These are phyloP conservation scores for Gaultheria prostrata DNA, from an alignment of 148 eudicot genomes.

Conservation along the genomic window DNA sequence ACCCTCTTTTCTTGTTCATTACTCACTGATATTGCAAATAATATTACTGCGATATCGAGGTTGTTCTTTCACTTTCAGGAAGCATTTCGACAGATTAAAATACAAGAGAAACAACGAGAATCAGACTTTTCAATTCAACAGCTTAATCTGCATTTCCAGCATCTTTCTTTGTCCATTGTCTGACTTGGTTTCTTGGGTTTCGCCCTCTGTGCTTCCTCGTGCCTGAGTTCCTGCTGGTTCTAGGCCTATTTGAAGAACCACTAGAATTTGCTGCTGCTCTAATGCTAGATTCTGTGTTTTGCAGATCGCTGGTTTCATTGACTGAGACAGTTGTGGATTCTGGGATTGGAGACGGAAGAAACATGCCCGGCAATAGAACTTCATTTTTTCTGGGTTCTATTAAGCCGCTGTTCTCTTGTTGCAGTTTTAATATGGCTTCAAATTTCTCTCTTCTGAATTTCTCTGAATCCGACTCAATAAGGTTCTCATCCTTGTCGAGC, in stretches of 20 bases:
- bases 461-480: conserved; percentile 63
- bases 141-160: conserved; percentile 16
- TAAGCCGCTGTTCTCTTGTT: conserved; percentile 71
- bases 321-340: conserved; percentile 29
- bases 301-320: conserved; percentile 25
- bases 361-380: conserved; percentile 59
- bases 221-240: conserved; percentile 31
- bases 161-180: conserved; percentile 55
- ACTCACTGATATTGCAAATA: background rate
- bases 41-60: background rate
- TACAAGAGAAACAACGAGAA: background rate
- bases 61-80: background rate
- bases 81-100: background rate
- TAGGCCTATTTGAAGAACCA: conserved; percentile 36
- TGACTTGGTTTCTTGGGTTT: conserved; percentile 37
- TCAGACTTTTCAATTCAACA: background rate
- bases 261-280: conserved; percentile 26
- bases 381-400: conserved; percentile 66
- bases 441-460: conserved; percentile 60
- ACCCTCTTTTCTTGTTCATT: background rate
- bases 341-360: conserved; percentile 37
- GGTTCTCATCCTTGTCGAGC: conserved; percentile 26
- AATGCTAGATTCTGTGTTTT: conserved; percentile 15
- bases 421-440: conserved; percentile 58
- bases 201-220: conserved; percentile 37